Percentiles rank a stretch among this genome's conserved stretches.
These are phyloP conservation scores for Penicillium sp. DNA, from an alignment of 2,329 filamentous ascomycete species.

Conservation along the genomic window DNA sequence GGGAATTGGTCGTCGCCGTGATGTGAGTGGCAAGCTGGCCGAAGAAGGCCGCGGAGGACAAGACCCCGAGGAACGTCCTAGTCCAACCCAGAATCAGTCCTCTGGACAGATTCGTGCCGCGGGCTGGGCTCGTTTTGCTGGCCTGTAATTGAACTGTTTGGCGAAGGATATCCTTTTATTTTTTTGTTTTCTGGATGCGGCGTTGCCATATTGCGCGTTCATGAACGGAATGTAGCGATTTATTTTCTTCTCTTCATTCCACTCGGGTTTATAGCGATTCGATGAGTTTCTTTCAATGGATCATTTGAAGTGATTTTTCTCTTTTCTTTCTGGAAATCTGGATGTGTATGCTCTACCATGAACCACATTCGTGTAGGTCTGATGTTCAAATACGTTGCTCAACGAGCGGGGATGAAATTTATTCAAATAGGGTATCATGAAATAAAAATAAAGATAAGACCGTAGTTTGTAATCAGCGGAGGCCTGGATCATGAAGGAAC, in stretches of 20 bases:
- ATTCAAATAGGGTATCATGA: constrained; percentile 11
- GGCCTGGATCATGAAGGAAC: constrained; percentile 50
- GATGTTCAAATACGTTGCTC: neutral
- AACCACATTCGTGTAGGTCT: neutral
- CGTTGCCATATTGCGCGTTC: constrained; percentile 14
- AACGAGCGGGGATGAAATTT: constrained; percentile 4
- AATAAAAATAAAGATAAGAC: neutral
- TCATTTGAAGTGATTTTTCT: neutral
- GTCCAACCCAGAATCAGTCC: constrained; percentile 14
- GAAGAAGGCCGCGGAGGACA: constrained; percentile 45
- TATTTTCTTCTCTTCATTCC: constrained; percentile 7
- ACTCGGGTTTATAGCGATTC: constrained; percentile 3
- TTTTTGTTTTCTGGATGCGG: constrained; percentile 11
- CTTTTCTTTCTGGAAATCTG: neutral
- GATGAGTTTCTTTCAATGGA: neutral
- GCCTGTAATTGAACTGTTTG: constrained; percentile 31
- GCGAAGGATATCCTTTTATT: constrained; percentile 5
- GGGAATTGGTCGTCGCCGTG: constrained; percentile 46
- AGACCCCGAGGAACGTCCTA: constrained; percentile 13
- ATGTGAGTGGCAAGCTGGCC: constrained; percentile 48
- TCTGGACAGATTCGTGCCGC: constrained; percentile 36
- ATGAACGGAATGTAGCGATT: constrained; percentile 23
- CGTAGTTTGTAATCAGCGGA: too few species aligned
- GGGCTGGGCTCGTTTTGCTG: constrained; percentile 49
- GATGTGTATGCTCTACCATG: neutral